Evolutionary conservation across 2,329 filamentous ascomycete genomes (phyloP), one percentile per base, ranked within the genome.

Genomic region (Blumeriella jaapii): DNA sequence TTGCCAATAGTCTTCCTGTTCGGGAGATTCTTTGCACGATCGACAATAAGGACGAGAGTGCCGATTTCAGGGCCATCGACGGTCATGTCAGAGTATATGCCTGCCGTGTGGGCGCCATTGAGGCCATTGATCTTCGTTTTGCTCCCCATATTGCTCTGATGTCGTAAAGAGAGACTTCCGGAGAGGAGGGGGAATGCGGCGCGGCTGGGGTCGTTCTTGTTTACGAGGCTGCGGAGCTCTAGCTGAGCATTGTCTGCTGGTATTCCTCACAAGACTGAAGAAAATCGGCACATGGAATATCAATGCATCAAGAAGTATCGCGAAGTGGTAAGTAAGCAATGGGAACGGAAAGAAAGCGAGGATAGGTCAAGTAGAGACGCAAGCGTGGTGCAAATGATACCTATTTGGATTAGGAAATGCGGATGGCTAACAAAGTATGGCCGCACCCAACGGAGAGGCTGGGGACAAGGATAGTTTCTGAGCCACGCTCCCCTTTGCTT

Each of bases 1-100:
- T 98, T 98, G 37, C 91, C 91, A 67, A 98, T 95, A 5, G 86
- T 91, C 66, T 93, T 93, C 50, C 86, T 68, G 62, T 98, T 98
- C 32, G 91, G 91, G 49, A 98, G 64, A 58, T 98, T 98, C 72
- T 94, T 96, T 34, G 87, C 91, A 49, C 87, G 74, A 63, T 98
- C 91, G 53, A 96, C 75, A 52, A 98, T 79, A 38, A 86, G 72
- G 29, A 98, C 85, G 49, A 98, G 67, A 2, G 87, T 96, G 48
- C 91, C 91, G 53, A 98, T 95, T 41, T 83, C 70, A 3, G 91
- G 89, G 1, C 91, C 91, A 57, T 96, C 89, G 38, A 93, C 74
- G 13, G 78, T 83, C 78, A 93, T 86, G 61, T 95, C 87, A 31
- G 87, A 82, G 61, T 83, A 95, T 58, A 95, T 94, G 55, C 89